Evolutionary conservation across 495 filamentous ascomycete species (phyloP).

Genomic region (Haplographium delicatum): DNA sequence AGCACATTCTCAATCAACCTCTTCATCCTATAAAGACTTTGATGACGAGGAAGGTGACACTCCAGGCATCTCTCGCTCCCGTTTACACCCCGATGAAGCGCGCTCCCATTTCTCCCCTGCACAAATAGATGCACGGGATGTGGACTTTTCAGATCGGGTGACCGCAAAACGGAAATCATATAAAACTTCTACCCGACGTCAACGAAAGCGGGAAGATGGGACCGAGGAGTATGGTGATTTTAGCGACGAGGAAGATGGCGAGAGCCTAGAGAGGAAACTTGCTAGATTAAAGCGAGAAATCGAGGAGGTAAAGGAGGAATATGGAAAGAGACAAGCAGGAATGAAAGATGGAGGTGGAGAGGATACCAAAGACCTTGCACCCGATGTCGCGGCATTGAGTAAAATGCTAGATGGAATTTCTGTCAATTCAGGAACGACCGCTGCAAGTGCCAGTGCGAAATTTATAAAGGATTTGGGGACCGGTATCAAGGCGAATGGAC

Average conservation of each 20-base stretch:
- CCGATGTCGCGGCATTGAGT: constrained; percentile 52
- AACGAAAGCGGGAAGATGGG: constrained; percentile 52
- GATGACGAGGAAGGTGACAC: constrained; percentile 51
- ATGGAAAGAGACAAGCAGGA: constrained; percentile 44
- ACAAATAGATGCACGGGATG: constrained; percentile 64
- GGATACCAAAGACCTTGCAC: constrained; percentile 25
- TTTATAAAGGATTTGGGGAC: constrained; percentile 20
- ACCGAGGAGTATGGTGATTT: constrained; percentile 61
- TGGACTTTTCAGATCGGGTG: constrained; percentile 80
- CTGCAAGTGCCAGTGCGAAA: constrained; percentile 23
- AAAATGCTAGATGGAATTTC: constrained; percentile 56
- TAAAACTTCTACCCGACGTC: constrained; percentile 61
- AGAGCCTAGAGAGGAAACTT: constrained; percentile 68
- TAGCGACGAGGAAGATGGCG: constrained; percentile 62
- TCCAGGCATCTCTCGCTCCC: constrained; percentile 64
- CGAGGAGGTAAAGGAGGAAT: constrained; percentile 69
- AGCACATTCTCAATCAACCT: constrained; percentile 20
- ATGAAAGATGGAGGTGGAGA: constrained; percentile 26
- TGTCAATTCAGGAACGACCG: constrained; percentile 18
- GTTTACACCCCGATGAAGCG: constrained; percentile 68
- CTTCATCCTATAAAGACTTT: constrained; percentile 39
- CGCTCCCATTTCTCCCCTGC: constrained; percentile 74
- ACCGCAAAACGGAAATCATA: constrained; percentile 74
- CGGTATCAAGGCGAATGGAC: constrained; percentile 19
- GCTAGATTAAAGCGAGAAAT: constrained; percentile 73